Percentiles rank a stretch among this genome's conserved stretches.
These are phyloP conservation scores for Oenanthe javanica DNA, from an alignment of 140 eudicot species.

Conservation along the genomic window DNA sequence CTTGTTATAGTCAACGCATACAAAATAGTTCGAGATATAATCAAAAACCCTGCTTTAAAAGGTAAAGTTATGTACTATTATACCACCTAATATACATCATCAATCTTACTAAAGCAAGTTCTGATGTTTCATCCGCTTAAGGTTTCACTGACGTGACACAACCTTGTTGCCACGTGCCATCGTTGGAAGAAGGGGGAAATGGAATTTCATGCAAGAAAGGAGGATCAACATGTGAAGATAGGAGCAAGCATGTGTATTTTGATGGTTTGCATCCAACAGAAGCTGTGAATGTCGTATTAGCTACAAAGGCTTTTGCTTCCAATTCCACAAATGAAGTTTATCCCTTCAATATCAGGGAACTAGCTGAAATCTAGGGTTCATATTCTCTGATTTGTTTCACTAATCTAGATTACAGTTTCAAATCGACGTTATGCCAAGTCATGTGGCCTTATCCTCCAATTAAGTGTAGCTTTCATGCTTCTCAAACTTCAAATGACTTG, in stretches of 20 bases:
- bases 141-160: conserved; percentile 30
- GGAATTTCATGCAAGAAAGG: conserved; percentile 38
- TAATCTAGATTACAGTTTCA: not conserved
- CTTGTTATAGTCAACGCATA: conserved; percentile 34
- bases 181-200: conserved; percentile 11
- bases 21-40: conserved; percentile 38
- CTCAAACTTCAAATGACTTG: too few species aligned
- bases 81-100: not conserved
- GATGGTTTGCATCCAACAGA: conserved; percentile 61
- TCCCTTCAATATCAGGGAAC: conserved; percentile 32
- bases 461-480: too few species aligned
- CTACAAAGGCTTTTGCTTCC: conserved; percentile 39
- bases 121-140: conserved; percentile 3
- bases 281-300: conserved; percentile 39
- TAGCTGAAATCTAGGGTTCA: conserved; percentile 11
- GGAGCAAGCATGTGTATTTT: conserved; percentile 28
- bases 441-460: not conserved
- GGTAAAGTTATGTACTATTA: conserved; percentile 16
- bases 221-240: conserved; percentile 35
- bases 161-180: conserved; percentile 39
- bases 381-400: not conserved
- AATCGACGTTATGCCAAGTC: not conserved
- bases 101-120: not conserved
- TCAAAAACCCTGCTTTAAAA: conserved; percentile 24
- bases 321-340: conserved; percentile 26